A percentile compares a stretch with the other conserved stretches of the same genome.
Conservation (phyloP, 805 yeast genomes). For the Ogataea corticis region DNA sequence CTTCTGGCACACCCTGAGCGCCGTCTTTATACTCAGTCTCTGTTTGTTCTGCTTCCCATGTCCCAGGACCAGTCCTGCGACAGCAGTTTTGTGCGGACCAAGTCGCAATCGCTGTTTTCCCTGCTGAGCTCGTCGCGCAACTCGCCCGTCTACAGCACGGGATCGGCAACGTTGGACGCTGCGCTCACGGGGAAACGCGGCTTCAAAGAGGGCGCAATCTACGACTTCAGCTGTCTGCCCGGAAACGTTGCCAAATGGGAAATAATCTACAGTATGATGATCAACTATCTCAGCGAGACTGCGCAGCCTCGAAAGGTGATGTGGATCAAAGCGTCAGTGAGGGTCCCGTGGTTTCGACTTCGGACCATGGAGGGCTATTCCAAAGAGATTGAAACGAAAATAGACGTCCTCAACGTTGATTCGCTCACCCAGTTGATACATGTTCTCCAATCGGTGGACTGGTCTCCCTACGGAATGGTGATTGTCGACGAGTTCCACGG, state of each 20-base stretch:
- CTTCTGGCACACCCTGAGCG: not conserved
- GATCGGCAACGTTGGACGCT: slow-evolving; percentile 22
- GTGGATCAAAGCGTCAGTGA: slow-evolving; percentile 17
- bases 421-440: slow-evolving; percentile 25
- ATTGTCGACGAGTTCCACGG: slow-evolving; percentile 32
- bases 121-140: slow-evolving; percentile 6
- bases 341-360: slow-evolving; percentile 31
- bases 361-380: slow-evolving; percentile 8
- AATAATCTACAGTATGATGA: slow-evolving; percentile 22
- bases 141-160: slow-evolving; percentile 15
- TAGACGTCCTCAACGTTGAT: slow-evolving; percentile 19
- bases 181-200: slow-evolving; percentile 24
- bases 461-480: slow-evolving; percentile 22
- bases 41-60: not conserved
- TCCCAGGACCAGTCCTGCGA: slow-evolving; percentile 1
- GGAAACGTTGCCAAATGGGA: slow-evolving; percentile 33
- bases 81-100: slow-evolving; percentile 1
- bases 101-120: slow-evolving; percentile 13
- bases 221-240: slow-evolving; percentile 31
- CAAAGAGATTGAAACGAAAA: slow-evolving; percentile 1
- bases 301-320: slow-evolving; percentile 9
- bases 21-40: no score
- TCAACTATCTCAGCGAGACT: slow-evolving; percentile 8
- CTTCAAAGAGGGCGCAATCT: slow-evolving; percentile 23
- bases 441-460: slow-evolving; percentile 20